phyloP scores from a whole-genome alignment of 495 filamentous ascomycete species.

The Podospora appendiculata region DNA sequence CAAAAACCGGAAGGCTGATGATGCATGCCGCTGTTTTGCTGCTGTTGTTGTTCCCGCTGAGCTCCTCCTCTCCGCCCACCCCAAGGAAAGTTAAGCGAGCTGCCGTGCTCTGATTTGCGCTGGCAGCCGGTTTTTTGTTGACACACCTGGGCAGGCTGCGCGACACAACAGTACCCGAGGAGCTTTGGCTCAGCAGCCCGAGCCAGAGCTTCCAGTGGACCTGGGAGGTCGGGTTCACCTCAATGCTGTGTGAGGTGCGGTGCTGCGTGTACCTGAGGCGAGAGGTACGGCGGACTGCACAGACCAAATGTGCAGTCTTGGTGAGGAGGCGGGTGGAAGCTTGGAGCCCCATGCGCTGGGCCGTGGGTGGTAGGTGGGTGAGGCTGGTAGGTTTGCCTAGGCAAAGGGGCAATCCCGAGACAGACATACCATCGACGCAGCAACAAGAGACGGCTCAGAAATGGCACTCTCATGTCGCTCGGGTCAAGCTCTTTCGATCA shows the following conservation, averaged over 20 bases:
- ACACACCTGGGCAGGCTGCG: constrained; percentile 9
- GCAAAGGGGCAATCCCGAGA: not conserved
- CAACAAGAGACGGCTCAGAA: not conserved
- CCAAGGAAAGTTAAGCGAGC: constrained; percentile 9
- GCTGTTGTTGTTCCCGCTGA: constrained; percentile 17
- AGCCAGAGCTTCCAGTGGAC: no score
- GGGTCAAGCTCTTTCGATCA: not conserved
- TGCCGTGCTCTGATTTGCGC: constrained; percentile 4
- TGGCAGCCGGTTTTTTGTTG: constrained; percentile 8
- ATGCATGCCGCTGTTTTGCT: constrained; percentile 13
- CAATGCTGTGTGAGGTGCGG: no score
- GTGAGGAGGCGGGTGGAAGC: not conserved
- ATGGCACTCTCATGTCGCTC: not conserved
- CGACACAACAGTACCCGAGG: not conserved
- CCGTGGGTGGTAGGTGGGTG: no score
- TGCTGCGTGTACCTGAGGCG: no score
- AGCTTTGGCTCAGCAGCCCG: not conserved
- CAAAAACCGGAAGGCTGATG: constrained; percentile 12
- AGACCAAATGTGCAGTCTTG: constrained; percentile 6
- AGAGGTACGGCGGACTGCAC: no score
- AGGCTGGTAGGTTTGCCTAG: no score
- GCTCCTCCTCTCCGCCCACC: not conserved
- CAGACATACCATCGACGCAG: not conserved
- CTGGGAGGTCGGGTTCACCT: no score
- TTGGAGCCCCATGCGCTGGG: no score